Evolutionary conservation across 768 basidiomycete species (phyloP).

Genomic region (Lentinula detonsa): DNA sequence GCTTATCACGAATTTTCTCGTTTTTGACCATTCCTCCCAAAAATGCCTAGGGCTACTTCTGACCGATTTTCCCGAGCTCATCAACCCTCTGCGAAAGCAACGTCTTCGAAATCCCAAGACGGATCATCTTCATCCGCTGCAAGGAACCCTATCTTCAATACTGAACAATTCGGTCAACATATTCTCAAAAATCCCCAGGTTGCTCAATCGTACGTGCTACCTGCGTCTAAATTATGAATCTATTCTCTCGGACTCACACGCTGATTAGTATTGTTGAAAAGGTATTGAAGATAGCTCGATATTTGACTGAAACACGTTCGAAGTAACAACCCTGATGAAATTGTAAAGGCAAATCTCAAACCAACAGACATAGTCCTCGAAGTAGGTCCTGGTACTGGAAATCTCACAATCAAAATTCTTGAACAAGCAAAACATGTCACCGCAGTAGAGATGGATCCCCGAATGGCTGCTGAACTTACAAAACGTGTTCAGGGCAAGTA

Average conservation of each 20-base stretch:
- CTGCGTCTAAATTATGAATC: background rate
- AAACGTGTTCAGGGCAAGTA: slow-evolving; percentile 98
- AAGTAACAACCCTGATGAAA: background rate
- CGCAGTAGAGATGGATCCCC: slow-evolving; percentile 96
- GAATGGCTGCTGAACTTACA: slow-evolving; percentile 96
- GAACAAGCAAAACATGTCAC: slow-evolving; percentile 91
- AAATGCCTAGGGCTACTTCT: slow-evolving; percentile 78
- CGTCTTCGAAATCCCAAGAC: slow-evolving; percentile 21
- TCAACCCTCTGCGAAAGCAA: slow-evolving; percentile 50
- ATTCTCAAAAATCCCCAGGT: slow-evolving; percentile 93
- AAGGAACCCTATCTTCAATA: slow-evolving; percentile 91
- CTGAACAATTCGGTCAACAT: slow-evolving; percentile 94
- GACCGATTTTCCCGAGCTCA: slow-evolving; percentile 69
- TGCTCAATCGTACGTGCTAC: slow-evolving; percentile 69
- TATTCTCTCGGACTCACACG: slow-evolving; percentile 10
- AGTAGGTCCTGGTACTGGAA: slow-evolving; percentile 97
- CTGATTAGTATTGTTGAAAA: slow-evolving; percentile 54
- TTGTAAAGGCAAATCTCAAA: slow-evolving; percentile 73
- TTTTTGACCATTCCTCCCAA: background rate
- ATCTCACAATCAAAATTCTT: slow-evolving; percentile 88
- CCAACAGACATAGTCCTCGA: slow-evolving; percentile 96
- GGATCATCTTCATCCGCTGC: slow-evolving; percentile 39
- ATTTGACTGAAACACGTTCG: too few relatives aligned
- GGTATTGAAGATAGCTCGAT: slow-evolving; percentile 19
- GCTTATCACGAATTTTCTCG: background rate